These are phyloP conservation scores for Coemansia sp. DNA, from an alignment of 192 early-diverging fungal genomes.

Conservation along the genomic window DNA sequence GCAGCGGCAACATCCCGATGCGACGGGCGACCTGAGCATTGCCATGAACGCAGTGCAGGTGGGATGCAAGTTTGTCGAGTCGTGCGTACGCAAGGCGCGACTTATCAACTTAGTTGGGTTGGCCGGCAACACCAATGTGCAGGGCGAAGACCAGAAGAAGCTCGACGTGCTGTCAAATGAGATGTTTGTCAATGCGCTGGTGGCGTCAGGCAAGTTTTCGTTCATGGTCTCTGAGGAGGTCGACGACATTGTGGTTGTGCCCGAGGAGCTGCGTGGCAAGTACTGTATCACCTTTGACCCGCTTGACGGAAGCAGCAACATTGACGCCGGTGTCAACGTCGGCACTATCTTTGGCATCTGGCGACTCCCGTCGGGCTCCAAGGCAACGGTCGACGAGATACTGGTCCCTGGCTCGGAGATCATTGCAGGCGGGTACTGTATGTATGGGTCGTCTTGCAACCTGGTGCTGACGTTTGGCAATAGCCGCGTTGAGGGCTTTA, in stretches of 20 bases:
- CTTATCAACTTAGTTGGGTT: slow-evolving; percentile 94
- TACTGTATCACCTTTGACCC: slow-evolving; percentile 98
- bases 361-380: slow-evolving; percentile 58
- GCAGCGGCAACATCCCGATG: slow-evolving; percentile 82
- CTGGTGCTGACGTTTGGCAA: slow-evolving; percentile 75
- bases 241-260: slow-evolving; percentile 88
- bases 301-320: slow-evolving; percentile 95
- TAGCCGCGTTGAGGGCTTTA: slow-evolving; percentile 88
- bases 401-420: slow-evolving; percentile 88
- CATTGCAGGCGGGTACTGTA: slow-evolving; percentile 94
- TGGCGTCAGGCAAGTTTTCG: slow-evolving; percentile 83
- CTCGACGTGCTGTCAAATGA: slow-evolving; percentile 96
- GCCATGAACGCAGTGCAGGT: slow-evolving; percentile 86
- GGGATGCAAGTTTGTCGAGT: slow-evolving; percentile 96
- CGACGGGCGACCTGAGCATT: slow-evolving; percentile 91
- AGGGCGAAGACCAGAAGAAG: slow-evolving; percentile 95
- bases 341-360: slow-evolving; percentile 99
- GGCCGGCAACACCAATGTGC: slow-evolving; percentile 84
- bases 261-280: slow-evolving; percentile 72
- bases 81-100: slow-evolving; percentile 94
- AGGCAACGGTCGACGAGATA: slow-evolving; percentile 68
- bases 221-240: slow-evolving; percentile 97
- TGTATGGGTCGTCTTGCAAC: slow-evolving; percentile 91
- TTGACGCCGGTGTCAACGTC: slow-evolving; percentile 97
- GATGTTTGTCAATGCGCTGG: slow-evolving; percentile 94